These are phyloP conservation scores for Phalaenopsis equestris DNA, from an alignment of 106 monocot species.

Conservation along the genomic window DNA sequence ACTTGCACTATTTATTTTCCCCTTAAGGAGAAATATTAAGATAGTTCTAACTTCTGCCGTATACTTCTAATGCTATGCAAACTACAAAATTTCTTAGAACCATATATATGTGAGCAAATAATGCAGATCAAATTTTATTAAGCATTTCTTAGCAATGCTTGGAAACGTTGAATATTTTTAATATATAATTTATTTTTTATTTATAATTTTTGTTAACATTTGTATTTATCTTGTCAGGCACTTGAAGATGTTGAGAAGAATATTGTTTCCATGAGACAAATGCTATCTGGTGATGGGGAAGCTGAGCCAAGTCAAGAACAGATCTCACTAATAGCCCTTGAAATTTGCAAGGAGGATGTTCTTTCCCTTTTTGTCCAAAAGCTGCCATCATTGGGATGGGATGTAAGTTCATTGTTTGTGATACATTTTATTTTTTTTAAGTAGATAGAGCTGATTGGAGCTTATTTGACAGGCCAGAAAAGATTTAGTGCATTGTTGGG, in stretches of 20 bases:
- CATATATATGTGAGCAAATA: not conserved
- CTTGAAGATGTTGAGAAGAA: slow-evolving; percentile 94
- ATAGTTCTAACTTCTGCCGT: not conserved
- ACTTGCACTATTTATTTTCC: not conserved
- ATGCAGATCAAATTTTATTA: not conserved
- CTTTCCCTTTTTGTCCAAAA: slow-evolving; percentile 88
- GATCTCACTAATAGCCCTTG: slow-evolving; percentile 58
- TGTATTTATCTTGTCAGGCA: slow-evolving; percentile 34
- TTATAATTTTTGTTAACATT: not conserved
- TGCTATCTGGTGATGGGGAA: slow-evolving; percentile 84
- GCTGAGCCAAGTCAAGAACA: slow-evolving; percentile 69
- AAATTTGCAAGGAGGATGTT: slow-evolving; percentile 94
- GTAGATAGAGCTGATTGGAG: slow-evolving; percentile 6
- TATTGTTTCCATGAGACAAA: slow-evolving; percentile 56
- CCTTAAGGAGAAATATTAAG: not conserved
- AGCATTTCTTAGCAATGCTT: not conserved
- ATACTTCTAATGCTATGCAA: not conserved
- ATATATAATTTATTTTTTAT: not conserved
- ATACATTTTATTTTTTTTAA: not conserved
- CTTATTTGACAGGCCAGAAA: slow-evolving; percentile 65
- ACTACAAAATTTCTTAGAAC: not conserved
- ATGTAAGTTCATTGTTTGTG: slow-evolving; percentile 44
- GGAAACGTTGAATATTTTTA: not conserved
- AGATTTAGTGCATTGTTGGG: slow-evolving; percentile 84
- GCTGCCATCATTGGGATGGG: slow-evolving; percentile 80